phyloP scores from a whole-genome alignment of 2,329 filamentous ascomycete species.

The Trichoderma hamatum region DNA sequence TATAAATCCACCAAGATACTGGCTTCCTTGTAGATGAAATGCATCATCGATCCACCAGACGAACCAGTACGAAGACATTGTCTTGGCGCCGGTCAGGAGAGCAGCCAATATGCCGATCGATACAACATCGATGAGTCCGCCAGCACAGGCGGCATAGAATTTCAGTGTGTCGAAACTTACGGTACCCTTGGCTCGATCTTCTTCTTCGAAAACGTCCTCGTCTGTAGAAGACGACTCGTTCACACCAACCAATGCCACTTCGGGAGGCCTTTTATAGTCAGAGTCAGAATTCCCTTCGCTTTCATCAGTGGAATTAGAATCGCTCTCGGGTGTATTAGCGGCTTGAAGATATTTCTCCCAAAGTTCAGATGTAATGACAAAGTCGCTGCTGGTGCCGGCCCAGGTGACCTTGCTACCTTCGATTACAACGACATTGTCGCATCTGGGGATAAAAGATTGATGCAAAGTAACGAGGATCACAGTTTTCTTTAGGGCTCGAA shows the following conservation, averaged over 20 bases:
- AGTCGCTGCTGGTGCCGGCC: too few species aligned
- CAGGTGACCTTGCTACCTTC: too few species aligned
- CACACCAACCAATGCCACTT: too few species aligned
- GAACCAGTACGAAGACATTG: background rate
- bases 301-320: too few species aligned
- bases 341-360: too few species aligned
- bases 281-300: background rate
- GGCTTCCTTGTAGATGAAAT: background rate
- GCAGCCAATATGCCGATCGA: background rate
- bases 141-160: conserved; percentile 1
- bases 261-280: background rate
- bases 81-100: background rate
- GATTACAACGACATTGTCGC: too few species aligned
- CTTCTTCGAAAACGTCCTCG: background rate
- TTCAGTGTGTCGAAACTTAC: background rate
- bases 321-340: too few species aligned
- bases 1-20: conserved; percentile 1
- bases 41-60: background rate
- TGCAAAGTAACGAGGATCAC: too few species aligned
- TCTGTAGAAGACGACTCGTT: background rate
- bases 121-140: background rate
- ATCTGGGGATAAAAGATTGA: too few species aligned
- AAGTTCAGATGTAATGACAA: too few species aligned
- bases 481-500: too few species aligned
- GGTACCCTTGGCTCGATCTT: background rate